A percentile compares a stretch with the other conserved stretches of the same genome.
These are phyloP conservation scores for Tulasnella sp. DNA, from an alignment of 768 basidiomycete species.

Conservation along the genomic window DNA sequence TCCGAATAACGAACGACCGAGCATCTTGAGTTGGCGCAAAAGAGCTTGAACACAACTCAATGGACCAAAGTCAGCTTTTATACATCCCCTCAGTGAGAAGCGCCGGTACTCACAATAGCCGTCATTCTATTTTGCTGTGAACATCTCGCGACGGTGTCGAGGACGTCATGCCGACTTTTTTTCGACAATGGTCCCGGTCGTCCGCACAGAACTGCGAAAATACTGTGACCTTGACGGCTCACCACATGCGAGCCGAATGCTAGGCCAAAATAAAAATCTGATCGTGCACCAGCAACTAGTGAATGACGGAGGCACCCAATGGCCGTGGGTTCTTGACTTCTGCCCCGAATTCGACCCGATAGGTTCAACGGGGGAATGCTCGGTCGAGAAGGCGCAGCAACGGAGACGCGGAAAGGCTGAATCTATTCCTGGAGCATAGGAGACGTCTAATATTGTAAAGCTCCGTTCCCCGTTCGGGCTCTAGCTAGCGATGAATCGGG, in stretches of 20 bases:
- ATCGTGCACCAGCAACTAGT: background rate
- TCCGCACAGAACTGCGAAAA: background rate
- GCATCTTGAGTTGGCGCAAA: background rate
- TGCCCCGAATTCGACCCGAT: background rate
- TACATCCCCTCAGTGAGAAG: background rate
- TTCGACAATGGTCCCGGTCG: background rate
- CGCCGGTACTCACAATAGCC: background rate
- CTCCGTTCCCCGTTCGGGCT: background rate
- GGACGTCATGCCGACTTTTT: constrained; percentile 14
- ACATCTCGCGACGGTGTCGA: background rate
- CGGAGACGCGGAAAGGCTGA: background rate
- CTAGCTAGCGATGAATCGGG: background rate
- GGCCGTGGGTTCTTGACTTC: background rate
- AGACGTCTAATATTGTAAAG: background rate
- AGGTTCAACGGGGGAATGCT: background rate
- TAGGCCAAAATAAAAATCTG: background rate
- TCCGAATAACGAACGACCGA: background rate
- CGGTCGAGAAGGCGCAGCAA: background rate
- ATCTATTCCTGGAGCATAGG: background rate
- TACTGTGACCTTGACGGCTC: background rate
- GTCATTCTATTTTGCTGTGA: background rate
- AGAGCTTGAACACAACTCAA: background rate
- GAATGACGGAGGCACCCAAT: background rate
- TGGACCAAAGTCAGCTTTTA: background rate
- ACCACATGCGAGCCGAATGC: background rate